Base-by-base conservation (phyloP, 345 rosid species). In the Dipteronia sinensis region DNA sequence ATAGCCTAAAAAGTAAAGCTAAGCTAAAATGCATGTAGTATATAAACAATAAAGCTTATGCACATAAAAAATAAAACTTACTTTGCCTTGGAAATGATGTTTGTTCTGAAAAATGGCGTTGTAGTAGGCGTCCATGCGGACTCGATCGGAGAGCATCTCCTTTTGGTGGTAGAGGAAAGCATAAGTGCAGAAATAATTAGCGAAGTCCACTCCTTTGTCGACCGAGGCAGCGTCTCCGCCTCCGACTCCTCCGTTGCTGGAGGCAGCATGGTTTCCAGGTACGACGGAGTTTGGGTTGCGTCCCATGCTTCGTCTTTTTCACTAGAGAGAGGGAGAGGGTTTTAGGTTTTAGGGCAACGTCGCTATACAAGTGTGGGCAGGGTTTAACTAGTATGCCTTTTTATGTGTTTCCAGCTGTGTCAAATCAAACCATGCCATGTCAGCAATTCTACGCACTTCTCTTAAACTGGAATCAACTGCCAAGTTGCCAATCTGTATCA, bases 71-170 rank as follows among this genome's bases (percentile, higher is more conserved):
- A 34, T 4, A 5, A 59, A 31, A 65, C 65, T 17, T 81, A 92
- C 99, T 89, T 92, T 96, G 74, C 99, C 99, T 64, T 62, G 73
- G 78, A 96, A 96, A 63, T 96, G 98, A 80, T 85, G 89, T 47
- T 87, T 91, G 90, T 96, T 96, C 78, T 84, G 75, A 78, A 91
- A 91, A 77, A 96, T 84, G 65, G 99, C 79, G 78, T 87, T 86
- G 86, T 42, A 91, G 82, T 96, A 96, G 19, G 99, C 97, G 83
- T 96, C 97, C 98, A 96, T 96, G 83, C 99, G 98, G 49, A 96
- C 97, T 76, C 95, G 90, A 82, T 96, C 99, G 59, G 91, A 91
- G 79, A 96, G 98, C 99, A 96, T 96, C 76, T 96, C 98, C 66
- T 96, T 94, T 87, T 96, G 99, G 90, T 96, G 99, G 84, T 89